phyloP scores from a whole-genome alignment of 495 filamentous ascomycete genomes.

The Penicillium herquei region DNA sequence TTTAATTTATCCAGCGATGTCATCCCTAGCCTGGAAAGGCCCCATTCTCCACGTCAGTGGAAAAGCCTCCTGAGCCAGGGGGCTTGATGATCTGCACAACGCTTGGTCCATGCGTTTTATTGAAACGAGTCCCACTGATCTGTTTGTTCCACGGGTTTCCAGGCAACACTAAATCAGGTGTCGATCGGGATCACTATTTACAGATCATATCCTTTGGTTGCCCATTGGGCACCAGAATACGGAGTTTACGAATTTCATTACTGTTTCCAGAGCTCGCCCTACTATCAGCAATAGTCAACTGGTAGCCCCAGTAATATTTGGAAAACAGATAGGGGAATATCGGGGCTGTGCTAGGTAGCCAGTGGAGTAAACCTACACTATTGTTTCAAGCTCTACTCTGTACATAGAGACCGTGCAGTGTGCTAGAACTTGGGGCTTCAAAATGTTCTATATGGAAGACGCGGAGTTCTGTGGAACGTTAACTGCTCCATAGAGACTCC shows the following conservation, averaged over 20 bases:
- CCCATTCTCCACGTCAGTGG: background rate
- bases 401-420: background rate
- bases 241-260: too few species aligned
- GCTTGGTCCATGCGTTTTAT: slow-evolving; percentile 12
- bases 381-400: background rate
- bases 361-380: background rate
- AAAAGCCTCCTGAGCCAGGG: background rate
- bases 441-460: too few species aligned
- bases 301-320: background rate
- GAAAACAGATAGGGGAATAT: background rate
- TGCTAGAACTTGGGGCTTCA: too few species aligned
- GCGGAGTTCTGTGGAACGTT: too few species aligned
- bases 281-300: background rate
- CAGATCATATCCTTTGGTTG: background rate
- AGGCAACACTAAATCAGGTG: slow-evolving; percentile 1
- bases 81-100: slow-evolving; percentile 1
- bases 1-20: background rate
- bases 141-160: background rate
- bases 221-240: background rate
- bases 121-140: slow-evolving; percentile 5
- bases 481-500: too few species aligned
- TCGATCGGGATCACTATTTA: background rate
- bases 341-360: slow-evolving; percentile 1
- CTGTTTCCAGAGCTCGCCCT: too few species aligned
- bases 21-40: background rate